Evolutionary conservation across 768 basidiomycete species (phyloP).

Genomic region (Suillus americanus): DNA sequence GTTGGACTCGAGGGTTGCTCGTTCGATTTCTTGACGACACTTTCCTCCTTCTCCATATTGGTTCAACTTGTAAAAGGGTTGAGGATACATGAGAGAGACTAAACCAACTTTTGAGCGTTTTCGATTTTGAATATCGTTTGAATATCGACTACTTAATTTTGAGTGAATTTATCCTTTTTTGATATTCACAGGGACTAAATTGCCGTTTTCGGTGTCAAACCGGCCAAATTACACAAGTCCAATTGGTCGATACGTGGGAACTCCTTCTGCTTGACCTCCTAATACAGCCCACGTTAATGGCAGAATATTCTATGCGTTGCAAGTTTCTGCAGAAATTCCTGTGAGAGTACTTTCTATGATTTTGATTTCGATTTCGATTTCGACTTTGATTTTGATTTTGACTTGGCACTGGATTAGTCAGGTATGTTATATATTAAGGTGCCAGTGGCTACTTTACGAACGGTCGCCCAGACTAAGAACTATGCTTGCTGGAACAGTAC

Average conservation of each 20-base stretch:
- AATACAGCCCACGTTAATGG: background rate
- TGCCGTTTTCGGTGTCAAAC: too few species aligned
- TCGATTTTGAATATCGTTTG: background rate
- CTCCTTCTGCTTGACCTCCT: background rate
- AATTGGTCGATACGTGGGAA: background rate
- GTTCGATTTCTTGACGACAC: background rate
- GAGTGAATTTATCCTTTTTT: background rate
- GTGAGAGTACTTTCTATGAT: background rate
- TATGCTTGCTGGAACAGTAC: background rate
- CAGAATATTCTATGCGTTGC: background rate
- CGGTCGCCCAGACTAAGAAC: background rate
- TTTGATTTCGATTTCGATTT: conserved; percentile 1
- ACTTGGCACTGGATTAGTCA: background rate
- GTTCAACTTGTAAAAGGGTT: background rate
- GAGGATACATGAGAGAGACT: background rate
- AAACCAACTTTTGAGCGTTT: background rate
- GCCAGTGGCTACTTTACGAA: background rate
- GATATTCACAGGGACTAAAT: background rate
- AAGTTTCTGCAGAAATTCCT: background rate
- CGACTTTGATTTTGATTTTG: background rate
- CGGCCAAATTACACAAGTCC: background rate
- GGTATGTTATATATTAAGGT: background rate
- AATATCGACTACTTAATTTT: background rate
- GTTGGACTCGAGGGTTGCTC: too few species aligned
- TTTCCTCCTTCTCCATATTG: background rate